Percentiles rank a stretch among this genome's conserved stretches.
Conservation (phyloP, 2,329 filamentous ascomycete species). For the Nemania serpens region DNA sequence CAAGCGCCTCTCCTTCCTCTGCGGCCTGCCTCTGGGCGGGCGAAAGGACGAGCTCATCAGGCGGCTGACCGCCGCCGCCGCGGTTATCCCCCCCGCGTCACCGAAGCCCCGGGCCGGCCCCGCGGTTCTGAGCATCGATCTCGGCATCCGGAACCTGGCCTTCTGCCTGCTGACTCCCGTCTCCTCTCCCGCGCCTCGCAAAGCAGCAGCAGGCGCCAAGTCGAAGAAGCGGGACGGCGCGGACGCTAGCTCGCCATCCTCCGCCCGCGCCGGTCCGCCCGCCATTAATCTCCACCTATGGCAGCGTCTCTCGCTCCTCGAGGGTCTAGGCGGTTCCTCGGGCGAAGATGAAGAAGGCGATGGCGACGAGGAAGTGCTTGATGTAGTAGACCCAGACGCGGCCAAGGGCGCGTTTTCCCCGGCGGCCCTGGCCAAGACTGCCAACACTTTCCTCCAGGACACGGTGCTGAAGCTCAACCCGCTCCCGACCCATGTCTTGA, state of each 20-base stretch:
- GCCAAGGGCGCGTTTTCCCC: conserved; percentile 39
- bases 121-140: conserved; percentile 76
- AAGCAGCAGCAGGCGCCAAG: not conserved
- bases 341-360: not conserved
- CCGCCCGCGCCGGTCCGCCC: conserved; percentile 26
- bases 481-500: conserved; percentile 72
- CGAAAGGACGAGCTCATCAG: conserved; percentile 60
- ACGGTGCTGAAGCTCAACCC: conserved; percentile 56
- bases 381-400: not conserved
- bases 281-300: conserved; percentile 40
- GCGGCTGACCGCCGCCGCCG: conserved; percentile 51
- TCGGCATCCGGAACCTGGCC: conserved; percentile 82
- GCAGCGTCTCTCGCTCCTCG: conserved; percentile 37
- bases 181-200: not conserved
- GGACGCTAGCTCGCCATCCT: not conserved
- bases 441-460: conserved; percentile 42
- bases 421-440: conserved; percentile 41
- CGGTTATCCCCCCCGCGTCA: conserved; percentile 43
- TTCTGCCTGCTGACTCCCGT: conserved; percentile 62
- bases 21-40: conserved; percentile 63
- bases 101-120: conserved; percentile 8
- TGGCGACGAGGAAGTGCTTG: not conserved
- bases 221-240: conserved; percentile 1
- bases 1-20: conserved; percentile 62
- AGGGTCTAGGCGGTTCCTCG: not conserved